Evolutionary conservation across 1,139 yeast species (phyloP).

Genomic region (Arxiozyma bovina): DNA sequence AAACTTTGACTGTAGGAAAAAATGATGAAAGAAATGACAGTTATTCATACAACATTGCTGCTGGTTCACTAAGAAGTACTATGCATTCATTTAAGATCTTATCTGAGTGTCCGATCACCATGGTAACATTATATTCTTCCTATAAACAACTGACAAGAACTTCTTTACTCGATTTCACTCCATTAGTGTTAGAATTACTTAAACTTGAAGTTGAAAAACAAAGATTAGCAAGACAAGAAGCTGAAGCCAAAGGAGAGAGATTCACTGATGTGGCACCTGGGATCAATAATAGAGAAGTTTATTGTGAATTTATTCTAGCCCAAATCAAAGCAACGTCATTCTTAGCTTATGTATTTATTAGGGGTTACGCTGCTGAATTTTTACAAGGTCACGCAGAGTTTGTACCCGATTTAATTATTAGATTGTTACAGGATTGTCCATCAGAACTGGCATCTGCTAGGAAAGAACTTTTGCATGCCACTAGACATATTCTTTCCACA

Average conservation of each 20-base stretch:
- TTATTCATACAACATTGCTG: background rate
- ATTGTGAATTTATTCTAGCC: slow-evolving; percentile 85
- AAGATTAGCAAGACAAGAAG: slow-evolving; percentile 55
- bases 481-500: slow-evolving; percentile 86
- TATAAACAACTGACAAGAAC: slow-evolving; percentile 68
- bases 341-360: slow-evolving; percentile 79
- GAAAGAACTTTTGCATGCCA: slow-evolving; percentile 87
- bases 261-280: slow-evolving; percentile 52
- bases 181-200: slow-evolving; percentile 69
- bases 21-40: background rate
- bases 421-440: slow-evolving; percentile 91
- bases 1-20: slow-evolving; percentile 2
- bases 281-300: slow-evolving; percentile 70
- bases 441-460: slow-evolving; percentile 90
- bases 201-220: slow-evolving; percentile 70
- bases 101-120: slow-evolving; percentile 94
- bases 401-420: slow-evolving; percentile 79
- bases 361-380: slow-evolving; percentile 67
- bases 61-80: slow-evolving; percentile 36
- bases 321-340: slow-evolving; percentile 97
- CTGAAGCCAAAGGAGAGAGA: slow-evolving; percentile 47
- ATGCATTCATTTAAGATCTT: slow-evolving; percentile 81
- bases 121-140: slow-evolving; percentile 84
- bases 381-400: slow-evolving; percentile 55
- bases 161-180: slow-evolving; percentile 69